Conservation (phyloP, 1,284 basidiomycete genomes). For the Fomitopsis betulina region DNA sequence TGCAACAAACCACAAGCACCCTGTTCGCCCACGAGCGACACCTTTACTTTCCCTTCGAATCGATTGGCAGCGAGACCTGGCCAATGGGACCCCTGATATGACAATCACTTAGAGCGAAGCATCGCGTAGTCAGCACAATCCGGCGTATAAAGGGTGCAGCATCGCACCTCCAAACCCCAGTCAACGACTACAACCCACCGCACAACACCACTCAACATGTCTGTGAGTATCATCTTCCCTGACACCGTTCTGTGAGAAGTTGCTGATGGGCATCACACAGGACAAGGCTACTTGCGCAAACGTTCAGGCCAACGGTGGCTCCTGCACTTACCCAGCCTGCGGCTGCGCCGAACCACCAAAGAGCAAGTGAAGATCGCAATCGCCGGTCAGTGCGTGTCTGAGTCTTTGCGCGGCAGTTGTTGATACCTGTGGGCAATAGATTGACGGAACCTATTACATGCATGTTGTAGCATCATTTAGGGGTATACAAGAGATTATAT, state of each 20-base stretch:
- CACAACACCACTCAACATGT: not conserved
- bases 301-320: not conserved
- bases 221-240: not conserved
- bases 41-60: too few species aligned
- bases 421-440: too few species aligned
- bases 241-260: not conserved
- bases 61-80: not conserved
- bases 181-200: not conserved
- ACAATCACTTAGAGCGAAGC: not conserved
- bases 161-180: not conserved
- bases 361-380: not conserved
- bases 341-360: not conserved
- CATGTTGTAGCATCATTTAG: too few species aligned
- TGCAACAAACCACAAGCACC: too few species aligned
- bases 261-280: not conserved
- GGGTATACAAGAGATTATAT: too few species aligned
- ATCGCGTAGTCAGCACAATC: not conserved
- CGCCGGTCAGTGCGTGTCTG: not conserved
- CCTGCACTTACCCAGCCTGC: not conserved
- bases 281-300: not conserved
- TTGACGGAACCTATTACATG: too few species aligned
- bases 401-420: not conserved
- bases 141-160: not conserved
- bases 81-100: not conserved
- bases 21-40: too few species aligned